phyloP scores from a whole-genome alignment of 495 filamentous ascomycete genomes.

The Bryoglossum gracile region DNA sequence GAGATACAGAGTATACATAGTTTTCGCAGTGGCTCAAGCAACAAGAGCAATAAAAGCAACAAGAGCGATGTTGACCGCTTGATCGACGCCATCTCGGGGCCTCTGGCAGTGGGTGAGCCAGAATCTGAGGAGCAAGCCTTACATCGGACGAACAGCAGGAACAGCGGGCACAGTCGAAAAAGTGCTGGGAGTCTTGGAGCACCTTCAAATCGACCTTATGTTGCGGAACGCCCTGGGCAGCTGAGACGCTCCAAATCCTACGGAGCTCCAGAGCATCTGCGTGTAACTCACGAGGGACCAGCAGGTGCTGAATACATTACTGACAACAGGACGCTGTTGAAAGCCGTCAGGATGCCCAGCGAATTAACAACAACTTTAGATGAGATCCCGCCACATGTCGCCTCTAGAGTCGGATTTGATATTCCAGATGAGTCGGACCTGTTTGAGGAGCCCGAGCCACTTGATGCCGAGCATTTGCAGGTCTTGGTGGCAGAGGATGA shows the following conservation, averaged over 20 bases:
- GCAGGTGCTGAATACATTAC: constrained; percentile 35
- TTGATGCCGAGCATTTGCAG: constrained; percentile 40
- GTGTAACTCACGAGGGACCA: constrained; percentile 2
- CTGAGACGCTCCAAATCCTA: constrained; percentile 16
- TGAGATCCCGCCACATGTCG: constrained; percentile 2
- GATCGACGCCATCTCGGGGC: constrained; percentile 67
- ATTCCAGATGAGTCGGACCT: constrained; percentile 17
- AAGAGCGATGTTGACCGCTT: constrained; percentile 67
- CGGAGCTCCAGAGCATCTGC: constrained; percentile 15
- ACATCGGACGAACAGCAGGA: constrained; percentile 32
- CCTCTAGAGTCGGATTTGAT: constrained; percentile 32
- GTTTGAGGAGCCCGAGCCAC: neutral
- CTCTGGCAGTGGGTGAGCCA: constrained; percentile 38
- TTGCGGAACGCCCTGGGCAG: constrained; percentile 6
- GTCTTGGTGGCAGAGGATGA: constrained; percentile 90
- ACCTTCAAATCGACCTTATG: neutral
- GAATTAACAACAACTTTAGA: constrained; percentile 20
- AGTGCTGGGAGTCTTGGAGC: constrained; percentile 13
- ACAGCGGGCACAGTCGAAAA: constrained; percentile 8
- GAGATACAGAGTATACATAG: constrained; percentile 42
- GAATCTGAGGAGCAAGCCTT: constrained; percentile 31
- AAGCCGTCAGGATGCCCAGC: constrained; percentile 36
- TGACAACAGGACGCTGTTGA: constrained; percentile 35
- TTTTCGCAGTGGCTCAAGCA: constrained; percentile 45
- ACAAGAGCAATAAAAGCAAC: constrained; percentile 43